phyloP scores from a whole-genome alignment of 176 grass and related monocot species.

The Tillandsia leiboldiana region DNA sequence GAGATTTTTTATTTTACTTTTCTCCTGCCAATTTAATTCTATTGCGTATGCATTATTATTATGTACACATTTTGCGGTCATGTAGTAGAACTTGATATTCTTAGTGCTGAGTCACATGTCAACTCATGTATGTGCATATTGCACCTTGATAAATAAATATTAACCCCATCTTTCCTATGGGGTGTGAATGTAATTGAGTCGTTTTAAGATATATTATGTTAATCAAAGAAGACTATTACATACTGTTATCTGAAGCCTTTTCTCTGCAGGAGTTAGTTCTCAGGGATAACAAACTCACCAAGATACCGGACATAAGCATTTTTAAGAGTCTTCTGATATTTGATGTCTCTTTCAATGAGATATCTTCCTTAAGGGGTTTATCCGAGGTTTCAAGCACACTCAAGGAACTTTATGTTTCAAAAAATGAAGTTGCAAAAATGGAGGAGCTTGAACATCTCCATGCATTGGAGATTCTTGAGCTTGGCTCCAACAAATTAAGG shows the following conservation, averaged over 20 bases:
- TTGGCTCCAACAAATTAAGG: conserved; percentile 91
- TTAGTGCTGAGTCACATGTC: too few species aligned
- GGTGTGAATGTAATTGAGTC: too few species aligned
- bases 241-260: not conserved
- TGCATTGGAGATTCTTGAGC: conserved; percentile 79
- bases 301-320: conserved; percentile 63
- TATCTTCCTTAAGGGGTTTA: conserved; percentile 62
- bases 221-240: not conserved
- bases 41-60: too few species aligned
- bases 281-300: conserved; percentile 87
- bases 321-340: conserved; percentile 79
- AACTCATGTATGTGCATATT: too few species aligned
- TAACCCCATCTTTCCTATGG: too few species aligned
- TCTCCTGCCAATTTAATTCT: too few species aligned
- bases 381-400: conserved; percentile 65
- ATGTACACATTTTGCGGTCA: too few species aligned
- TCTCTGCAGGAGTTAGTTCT: conserved; percentile 65
- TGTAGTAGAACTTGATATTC: too few species aligned
- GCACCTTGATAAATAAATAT: too few species aligned
- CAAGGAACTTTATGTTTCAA: conserved; percentile 93
- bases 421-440: conserved; percentile 84
- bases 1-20: too few species aligned
- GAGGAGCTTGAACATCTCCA: conserved; percentile 83
- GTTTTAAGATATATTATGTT: too few species aligned
- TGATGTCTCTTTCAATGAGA: conserved; percentile 99